Base-by-base conservation (phyloP, 805 yeast genomes). In the Candida jianshihensis region DNA sequence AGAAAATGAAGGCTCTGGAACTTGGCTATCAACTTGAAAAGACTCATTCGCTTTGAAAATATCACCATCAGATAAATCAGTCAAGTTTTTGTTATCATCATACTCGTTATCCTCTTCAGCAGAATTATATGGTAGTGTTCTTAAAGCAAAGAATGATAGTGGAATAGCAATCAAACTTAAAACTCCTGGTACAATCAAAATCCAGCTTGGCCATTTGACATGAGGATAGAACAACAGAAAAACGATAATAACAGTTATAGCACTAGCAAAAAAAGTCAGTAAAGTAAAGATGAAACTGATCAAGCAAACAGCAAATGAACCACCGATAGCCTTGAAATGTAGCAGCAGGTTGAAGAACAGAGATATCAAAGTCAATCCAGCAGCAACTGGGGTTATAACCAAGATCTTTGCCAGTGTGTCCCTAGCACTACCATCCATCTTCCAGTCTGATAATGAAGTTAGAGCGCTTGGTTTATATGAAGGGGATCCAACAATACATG, bases 201-300 rank as follows among this genome's bases (percentile, higher is more conserved):
- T 53, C 89, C 90, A 83, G 8, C 79, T 68, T n/a, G 78, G 68
- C 89, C 89, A 83, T 6, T 67, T 59, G 14, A 80, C 66, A 42
- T 78, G 63, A 8, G 92, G 92, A 47, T 66, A 71, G 54, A 79
- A 83, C 13, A 75, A 60, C 34, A 84, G 48, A 26, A 81, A 66
- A 0, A 65, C 63, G 20, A 78, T 68, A 10, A 83, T 58, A 36
- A 81, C 73, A 18, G 71, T 59, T 28, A 81, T 44, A 1, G 80
- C 69, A 9, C 85, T 60, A 10, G 71, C 64, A 13, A 76, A 41
- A 52, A 81, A 78, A 0, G 78, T 64, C 10, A 81, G 29, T 18
- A 73, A 41, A 14, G 72, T 52, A 29, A 74, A 53, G 2, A 73
- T 45, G 21, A 78, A 54, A 19, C 73, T 64, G 26, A 75, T 31